Conservation (phyloP, 1,139 yeast species). For the Debaryomycetaceae sp. region DNA sequence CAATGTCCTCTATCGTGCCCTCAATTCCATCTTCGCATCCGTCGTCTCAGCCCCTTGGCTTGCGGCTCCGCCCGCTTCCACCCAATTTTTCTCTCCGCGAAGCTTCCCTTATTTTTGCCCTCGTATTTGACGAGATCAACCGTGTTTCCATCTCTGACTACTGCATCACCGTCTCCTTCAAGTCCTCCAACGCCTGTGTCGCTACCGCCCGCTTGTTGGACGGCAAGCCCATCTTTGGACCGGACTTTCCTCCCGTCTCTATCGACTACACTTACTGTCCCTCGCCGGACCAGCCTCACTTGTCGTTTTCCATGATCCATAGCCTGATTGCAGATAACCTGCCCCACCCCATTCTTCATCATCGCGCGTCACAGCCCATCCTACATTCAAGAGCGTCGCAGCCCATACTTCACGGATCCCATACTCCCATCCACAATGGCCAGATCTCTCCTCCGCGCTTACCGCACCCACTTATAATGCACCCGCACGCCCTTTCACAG, state of each 20-base stretch:
- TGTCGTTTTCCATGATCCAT: background rate
- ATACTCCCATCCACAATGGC: too few relatives aligned
- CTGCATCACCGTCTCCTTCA: constrained; percentile 53
- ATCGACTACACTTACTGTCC: constrained; percentile 32
- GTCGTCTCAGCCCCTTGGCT: background rate
- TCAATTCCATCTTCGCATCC: too few relatives aligned
- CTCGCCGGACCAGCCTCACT: constrained; percentile 11
- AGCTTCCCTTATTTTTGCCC: constrained; percentile 64
- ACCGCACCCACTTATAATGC: background rate
- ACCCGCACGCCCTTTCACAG: too few relatives aligned
- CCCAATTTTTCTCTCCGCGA: constrained; percentile 66
- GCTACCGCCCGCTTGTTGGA: constrained; percentile 64
- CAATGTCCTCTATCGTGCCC: too few relatives aligned
- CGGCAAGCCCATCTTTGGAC: constrained; percentile 55
- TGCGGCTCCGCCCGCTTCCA: constrained; percentile 53
- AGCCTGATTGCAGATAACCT: too few relatives aligned
- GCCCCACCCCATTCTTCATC: too few relatives aligned
- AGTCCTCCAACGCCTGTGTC: constrained; percentile 51
- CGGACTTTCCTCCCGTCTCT: constrained; percentile 39
- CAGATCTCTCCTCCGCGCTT: background rate
- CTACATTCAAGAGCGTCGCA: too few relatives aligned
- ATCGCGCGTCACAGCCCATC: too few relatives aligned
- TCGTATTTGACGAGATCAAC: constrained; percentile 61
- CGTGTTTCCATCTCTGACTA: constrained; percentile 46
- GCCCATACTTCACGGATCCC: too few relatives aligned